phyloP scores from a whole-genome alignment of 2,329 filamentous ascomycete species.

The Erysiphe pulchra region DNA sequence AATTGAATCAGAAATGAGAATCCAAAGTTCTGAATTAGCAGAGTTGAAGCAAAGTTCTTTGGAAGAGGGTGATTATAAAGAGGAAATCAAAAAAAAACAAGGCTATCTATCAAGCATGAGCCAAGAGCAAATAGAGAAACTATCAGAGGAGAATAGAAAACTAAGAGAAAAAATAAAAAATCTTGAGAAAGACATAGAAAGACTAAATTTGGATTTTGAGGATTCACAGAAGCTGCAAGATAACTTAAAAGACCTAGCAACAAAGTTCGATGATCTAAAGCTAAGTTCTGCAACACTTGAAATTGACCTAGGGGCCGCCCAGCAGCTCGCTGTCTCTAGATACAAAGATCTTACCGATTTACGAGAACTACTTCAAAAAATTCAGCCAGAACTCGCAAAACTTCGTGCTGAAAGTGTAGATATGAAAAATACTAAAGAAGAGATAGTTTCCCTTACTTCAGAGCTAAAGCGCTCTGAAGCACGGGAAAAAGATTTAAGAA shows the following conservation, averaged over 20 bases:
- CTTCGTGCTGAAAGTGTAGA: conserved; percentile 53
- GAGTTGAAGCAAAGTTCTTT: conserved; percentile 41
- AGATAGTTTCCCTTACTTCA: conserved; percentile 31
- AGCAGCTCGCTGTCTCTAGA: conserved; percentile 62
- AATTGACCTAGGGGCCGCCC: conserved; percentile 61
- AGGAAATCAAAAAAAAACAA: conserved; percentile 65
- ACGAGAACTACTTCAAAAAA: conserved; percentile 54
- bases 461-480: conserved; percentile 57
- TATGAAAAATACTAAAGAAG: conserved; percentile 50
- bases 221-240: conserved; percentile 9
- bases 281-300: conserved; percentile 43
- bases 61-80: conserved; percentile 52
- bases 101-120: conserved; percentile 60
- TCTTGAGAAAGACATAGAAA: conserved; percentile 43
- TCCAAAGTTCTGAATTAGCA: conserved; percentile 24
- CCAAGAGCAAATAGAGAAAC: conserved; percentile 49
- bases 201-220: conserved; percentile 10
- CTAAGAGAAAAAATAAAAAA: conserved; percentile 37
- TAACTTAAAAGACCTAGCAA: conserved; percentile 16
- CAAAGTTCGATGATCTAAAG: conserved; percentile 42
- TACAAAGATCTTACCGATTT: conserved; percentile 75
- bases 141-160: conserved; percentile 40
- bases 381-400: conserved; percentile 61
- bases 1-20: conserved; percentile 7
- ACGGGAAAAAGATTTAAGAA: conserved; percentile 56